phyloP scores from a whole-genome alignment of 2,329 filamentous ascomycete species.

The Hymenoscyphus albidus region DNA sequence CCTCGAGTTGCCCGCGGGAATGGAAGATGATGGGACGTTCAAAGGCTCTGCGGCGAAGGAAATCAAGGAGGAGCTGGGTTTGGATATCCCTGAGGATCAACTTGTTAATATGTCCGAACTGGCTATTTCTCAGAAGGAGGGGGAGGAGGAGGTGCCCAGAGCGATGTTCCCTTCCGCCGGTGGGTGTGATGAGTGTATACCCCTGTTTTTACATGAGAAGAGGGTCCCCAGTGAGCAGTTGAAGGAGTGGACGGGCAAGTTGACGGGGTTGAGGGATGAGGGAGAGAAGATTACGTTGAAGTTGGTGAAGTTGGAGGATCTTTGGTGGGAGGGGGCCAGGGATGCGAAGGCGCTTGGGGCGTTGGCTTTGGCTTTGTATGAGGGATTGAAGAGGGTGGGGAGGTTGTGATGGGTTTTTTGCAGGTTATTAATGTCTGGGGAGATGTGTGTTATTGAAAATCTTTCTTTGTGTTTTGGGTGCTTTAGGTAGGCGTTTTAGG shows the following conservation, averaged over 20 bases:
- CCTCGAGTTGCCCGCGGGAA: slow-evolving; percentile 55
- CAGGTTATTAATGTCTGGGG: too few relatives aligned
- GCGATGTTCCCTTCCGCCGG: slow-evolving; percentile 57
- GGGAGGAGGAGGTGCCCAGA: slow-evolving; percentile 37
- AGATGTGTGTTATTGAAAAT: too few relatives aligned
- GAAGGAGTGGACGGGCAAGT: slow-evolving; percentile 51
- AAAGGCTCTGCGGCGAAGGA: slow-evolving; percentile 56
- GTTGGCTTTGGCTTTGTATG: slow-evolving; percentile 55
- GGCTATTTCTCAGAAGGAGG: slow-evolving; percentile 44
- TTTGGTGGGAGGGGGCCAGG: slow-evolving; percentile 54
- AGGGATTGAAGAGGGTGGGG: slow-evolving; percentile 45
- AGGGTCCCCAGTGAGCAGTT: slow-evolving; percentile 48
- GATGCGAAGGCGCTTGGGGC: slow-evolving; percentile 59
- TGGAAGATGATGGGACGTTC: slow-evolving; percentile 56
- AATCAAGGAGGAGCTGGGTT: slow-evolving; percentile 57
- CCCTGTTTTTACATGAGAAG: slow-evolving; percentile 54
- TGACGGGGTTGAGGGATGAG: slow-evolving; percentile 54
- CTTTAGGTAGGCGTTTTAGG: too few relatives aligned
- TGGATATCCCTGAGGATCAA: slow-evolving; percentile 48
- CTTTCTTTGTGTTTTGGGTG: too few relatives aligned
- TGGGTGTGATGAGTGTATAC: slow-evolving; percentile 58
- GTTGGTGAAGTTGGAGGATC: slow-evolving; percentile 51
- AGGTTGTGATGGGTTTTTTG: slow-evolving; percentile 14
- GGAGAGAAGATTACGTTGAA: slow-evolving; percentile 62
- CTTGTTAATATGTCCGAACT: slow-evolving; percentile 51